phyloP scores from a whole-genome alignment of 768 basidiomycete species.

The Imleria badia region DNA sequence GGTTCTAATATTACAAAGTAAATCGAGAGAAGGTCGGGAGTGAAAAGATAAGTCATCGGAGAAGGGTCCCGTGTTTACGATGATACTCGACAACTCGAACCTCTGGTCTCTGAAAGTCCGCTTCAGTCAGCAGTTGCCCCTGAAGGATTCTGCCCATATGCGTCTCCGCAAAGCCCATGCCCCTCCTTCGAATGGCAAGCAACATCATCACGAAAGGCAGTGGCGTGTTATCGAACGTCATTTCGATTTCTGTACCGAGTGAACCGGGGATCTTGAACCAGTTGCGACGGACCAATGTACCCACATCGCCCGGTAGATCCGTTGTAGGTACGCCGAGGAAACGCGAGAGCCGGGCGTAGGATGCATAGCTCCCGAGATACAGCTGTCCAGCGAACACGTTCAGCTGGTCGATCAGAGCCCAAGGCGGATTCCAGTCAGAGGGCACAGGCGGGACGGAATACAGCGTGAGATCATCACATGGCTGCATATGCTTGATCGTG shows the following conservation, averaged over 20 bases:
- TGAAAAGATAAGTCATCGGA: too few species aligned
- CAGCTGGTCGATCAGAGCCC: neutral
- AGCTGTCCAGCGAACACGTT: neutral
- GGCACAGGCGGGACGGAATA: too few species aligned
- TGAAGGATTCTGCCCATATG: neutral
- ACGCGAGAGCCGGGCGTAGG: too few species aligned
- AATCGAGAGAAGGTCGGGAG: too few species aligned
- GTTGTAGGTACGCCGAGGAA: too few species aligned
- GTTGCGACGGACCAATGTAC: neutral
- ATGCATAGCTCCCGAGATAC: neutral
- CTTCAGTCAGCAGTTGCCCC: neutral
- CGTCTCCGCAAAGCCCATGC: neutral
- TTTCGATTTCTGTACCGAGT: neutral
- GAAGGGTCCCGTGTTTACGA: too few species aligned
- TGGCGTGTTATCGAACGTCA: neutral
- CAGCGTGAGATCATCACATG: too few species aligned
- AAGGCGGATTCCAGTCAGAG: too few species aligned
- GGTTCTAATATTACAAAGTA: too few species aligned
- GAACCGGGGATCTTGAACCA: neutral
- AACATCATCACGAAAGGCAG: neutral
- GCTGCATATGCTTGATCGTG: neutral
- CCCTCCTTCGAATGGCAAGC: neutral
- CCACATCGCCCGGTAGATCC: too few species aligned
- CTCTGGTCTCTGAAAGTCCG: neutral
- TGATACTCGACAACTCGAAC: too few species aligned